A percentile compares a stretch with the other conserved stretches of the same genome.
Conservation (phyloP, 2,329 filamentous ascomycete species). For the Fusarium algeriense region DNA sequence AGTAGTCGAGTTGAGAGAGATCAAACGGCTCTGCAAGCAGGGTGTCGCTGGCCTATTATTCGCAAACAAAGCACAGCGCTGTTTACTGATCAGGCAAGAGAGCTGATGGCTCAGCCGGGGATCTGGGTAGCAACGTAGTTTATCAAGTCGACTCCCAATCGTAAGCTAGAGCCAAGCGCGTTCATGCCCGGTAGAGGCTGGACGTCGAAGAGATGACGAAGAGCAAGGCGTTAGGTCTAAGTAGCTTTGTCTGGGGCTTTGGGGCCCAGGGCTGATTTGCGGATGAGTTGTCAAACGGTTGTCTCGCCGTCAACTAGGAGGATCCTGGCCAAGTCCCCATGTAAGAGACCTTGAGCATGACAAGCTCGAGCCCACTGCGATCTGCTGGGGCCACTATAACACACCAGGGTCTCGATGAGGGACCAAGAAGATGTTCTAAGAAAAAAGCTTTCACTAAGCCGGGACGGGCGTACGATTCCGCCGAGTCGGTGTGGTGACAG, state of each 20-base stretch:
- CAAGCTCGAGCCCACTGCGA: conserved; percentile 57
- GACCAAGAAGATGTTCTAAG: conserved; percentile 34
- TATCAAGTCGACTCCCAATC: conserved; percentile 48
- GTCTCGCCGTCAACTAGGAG: conserved; percentile 56
- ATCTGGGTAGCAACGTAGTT: conserved; percentile 48
- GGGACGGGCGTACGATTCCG: conserved; percentile 42
- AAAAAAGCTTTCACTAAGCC: conserved; percentile 39
- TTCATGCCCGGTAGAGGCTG: conserved; percentile 48
- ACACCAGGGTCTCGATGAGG: conserved; percentile 56
- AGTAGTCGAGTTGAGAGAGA: conserved; percentile 44
- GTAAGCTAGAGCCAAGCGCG: conserved; percentile 47
- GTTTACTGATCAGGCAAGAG: conserved; percentile 47
- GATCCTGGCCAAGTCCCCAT: conserved; percentile 55
- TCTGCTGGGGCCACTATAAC: conserved; percentile 54
- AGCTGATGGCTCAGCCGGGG: conserved; percentile 49
- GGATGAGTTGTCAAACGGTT: conserved; percentile 53
- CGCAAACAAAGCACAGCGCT: conserved; percentile 43
- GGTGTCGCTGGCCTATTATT: conserved; percentile 48
- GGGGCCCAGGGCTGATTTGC: conserved; percentile 49
- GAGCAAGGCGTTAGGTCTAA: conserved; percentile 47
- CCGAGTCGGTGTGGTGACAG: conserved; percentile 44
- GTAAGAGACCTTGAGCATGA: conserved; percentile 55
- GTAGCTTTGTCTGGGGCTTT: conserved; percentile 48
- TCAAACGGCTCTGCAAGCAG: conserved; percentile 42
- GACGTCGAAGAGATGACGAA: conserved; percentile 48